A percentile compares a stretch with the other conserved stretches of the same genome.
Conservation (phyloP, 2,329 filamentous ascomycete genomes). For the Fusarium sp. region DNA sequence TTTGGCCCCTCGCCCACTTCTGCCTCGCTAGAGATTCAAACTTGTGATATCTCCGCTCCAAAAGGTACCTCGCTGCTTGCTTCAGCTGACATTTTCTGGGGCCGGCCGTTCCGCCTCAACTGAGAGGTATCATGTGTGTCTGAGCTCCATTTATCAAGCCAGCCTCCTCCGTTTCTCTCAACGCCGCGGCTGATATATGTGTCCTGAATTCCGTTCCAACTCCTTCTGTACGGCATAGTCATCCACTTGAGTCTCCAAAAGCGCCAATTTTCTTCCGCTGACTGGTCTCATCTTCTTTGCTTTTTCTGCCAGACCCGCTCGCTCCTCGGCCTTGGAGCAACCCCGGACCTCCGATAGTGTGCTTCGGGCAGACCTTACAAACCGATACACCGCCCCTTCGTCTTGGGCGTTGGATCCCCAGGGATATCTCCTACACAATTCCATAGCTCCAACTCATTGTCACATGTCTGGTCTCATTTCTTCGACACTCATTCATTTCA, state of each 20-base stretch:
- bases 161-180: conserved; percentile 1
- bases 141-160: conserved; percentile 6
- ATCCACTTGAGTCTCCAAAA: conserved; percentile 8
- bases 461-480: conserved; percentile 9
- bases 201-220: conserved; percentile 5
- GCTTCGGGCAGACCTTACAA: neutral
- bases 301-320: conserved; percentile 11
- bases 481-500: conserved; percentile 42
- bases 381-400: conserved; percentile 6
- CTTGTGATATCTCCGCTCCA: conserved; percentile 3
- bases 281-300: conserved; percentile 1
- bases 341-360: conserved; percentile 22
- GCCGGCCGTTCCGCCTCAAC: conserved; percentile 13
- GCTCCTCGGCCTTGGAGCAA: conserved; percentile 17
- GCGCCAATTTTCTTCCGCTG: neutral
- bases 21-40: conserved; percentile 19
- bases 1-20: neutral
- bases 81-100: conserved; percentile 7
- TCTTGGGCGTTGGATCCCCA: conserved; percentile 15
- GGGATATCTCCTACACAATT: conserved; percentile 29
- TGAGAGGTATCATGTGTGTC: conserved; percentile 25
- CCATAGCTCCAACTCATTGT: conserved; percentile 17
- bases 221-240: neutral
- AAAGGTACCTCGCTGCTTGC: conserved; percentile 6
- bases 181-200: conserved; percentile 3